Conservation (phyloP, 257 asterid genomes). For the Solanum virginianum region DNA sequence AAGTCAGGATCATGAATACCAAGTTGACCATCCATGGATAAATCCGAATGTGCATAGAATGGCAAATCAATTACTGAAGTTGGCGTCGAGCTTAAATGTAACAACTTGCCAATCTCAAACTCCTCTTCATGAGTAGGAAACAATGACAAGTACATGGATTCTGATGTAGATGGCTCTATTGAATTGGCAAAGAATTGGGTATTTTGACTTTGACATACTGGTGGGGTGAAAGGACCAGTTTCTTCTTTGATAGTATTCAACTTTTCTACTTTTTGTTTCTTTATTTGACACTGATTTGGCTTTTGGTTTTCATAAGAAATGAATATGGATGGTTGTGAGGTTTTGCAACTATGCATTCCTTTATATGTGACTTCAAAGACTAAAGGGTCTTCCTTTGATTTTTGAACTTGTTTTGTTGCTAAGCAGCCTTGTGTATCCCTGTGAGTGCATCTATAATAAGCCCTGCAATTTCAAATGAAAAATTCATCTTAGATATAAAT, state of each 20-base stretch:
- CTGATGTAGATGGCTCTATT: constrained; percentile 18
- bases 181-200: constrained; percentile 6
- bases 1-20: neutral
- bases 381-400: constrained; percentile 35
- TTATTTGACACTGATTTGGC: neutral
- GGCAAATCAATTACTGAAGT: neutral
- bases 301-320: constrained; percentile 6
- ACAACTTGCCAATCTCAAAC: constrained; percentile 4
- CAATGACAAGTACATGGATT: constrained; percentile 26
- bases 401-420: constrained; percentile 73
- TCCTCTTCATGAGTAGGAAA: constrained; percentile 22
- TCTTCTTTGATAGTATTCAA: neutral
- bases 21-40: neutral
- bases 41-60: neutral
- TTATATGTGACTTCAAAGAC: constrained; percentile 34
- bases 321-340: neutral
- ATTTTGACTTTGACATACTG: constrained; percentile 1
- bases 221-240: neutral
- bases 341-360: constrained; percentile 51
- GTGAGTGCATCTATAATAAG: constrained; percentile 75
- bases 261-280: neutral
- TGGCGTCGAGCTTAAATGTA: constrained; percentile 7
- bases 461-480: constrained; percentile 23
- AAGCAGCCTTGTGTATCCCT: constrained; percentile 50
- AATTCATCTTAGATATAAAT: neutral